Percentiles rank a stretch among this genome's conserved stretches.
phyloP scores from a whole-genome alignment of 768 basidiomycete genomes.

The Trametes cinnabarina region DNA sequence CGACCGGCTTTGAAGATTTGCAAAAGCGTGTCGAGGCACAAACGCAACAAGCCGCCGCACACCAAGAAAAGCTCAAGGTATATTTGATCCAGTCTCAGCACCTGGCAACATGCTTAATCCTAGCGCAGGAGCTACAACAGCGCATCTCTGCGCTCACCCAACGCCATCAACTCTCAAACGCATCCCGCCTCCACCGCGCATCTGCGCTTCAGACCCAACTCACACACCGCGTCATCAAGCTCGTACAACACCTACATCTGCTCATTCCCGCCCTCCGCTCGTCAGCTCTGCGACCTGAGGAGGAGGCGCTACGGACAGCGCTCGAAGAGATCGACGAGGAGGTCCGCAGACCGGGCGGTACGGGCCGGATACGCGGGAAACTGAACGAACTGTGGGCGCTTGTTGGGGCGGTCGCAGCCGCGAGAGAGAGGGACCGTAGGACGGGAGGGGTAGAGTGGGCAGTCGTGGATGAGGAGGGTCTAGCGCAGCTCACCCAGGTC shows the following conservation, averaged over 20 bases:
- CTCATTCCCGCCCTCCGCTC: slow-evolving; percentile 76
- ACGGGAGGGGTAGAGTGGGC: slow-evolving; percentile 64
- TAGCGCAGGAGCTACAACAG: slow-evolving; percentile 56
- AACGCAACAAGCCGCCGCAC: slow-evolving; percentile 58
- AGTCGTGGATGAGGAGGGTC: slow-evolving; percentile 84
- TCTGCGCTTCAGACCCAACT: slow-evolving; percentile 65
- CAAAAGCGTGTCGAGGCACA: slow-evolving; percentile 79
- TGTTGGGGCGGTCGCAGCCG: slow-evolving; percentile 66
- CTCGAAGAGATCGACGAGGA: slow-evolving; percentile 78
- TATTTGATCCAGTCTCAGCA: background rate
- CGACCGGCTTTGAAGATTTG: slow-evolving; percentile 79
- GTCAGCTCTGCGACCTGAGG: slow-evolving; percentile 73
- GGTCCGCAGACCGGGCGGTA: slow-evolving; percentile 48
- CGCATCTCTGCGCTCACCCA: slow-evolving; percentile 60
- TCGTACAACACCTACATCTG: slow-evolving; percentile 76
- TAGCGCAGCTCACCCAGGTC: slow-evolving; percentile 74
- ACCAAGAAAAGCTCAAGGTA: slow-evolving; percentile 66
- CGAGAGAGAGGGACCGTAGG: slow-evolving; percentile 50
- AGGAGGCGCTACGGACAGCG: slow-evolving; percentile 67
- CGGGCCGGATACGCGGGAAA: slow-evolving; percentile 65
- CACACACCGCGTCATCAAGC: slow-evolving; percentile 61
- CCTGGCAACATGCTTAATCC: background rate
- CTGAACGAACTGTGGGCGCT: slow-evolving; percentile 85
- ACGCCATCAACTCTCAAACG: slow-evolving; percentile 63
- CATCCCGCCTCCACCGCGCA: slow-evolving; percentile 64